A percentile compares a stretch with the other conserved stretches of the same genome.
phyloP scores from a whole-genome alignment of 345 rosid genomes.

The Eutrema japonicum region DNA sequence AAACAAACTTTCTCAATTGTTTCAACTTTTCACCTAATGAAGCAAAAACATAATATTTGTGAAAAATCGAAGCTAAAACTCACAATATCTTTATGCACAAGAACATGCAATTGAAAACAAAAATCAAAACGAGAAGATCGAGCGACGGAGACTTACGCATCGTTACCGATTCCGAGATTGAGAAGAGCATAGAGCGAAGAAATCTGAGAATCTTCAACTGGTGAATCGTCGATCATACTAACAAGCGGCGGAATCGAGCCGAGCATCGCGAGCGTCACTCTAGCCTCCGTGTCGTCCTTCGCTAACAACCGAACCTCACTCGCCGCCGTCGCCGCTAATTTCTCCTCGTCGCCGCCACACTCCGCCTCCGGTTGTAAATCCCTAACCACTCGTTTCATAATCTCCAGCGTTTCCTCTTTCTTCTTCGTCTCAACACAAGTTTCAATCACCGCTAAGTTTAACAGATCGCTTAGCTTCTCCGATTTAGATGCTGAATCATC shows the following conservation, averaged over 20 bases:
- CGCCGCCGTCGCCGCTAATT: constrained; percentile 67
- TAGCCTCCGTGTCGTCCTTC: constrained; percentile 67
- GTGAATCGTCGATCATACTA: constrained; percentile 66
- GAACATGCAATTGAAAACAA: constrained; percentile 31
- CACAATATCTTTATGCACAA: neutral
- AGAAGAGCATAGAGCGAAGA: constrained; percentile 83
- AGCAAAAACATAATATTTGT: neutral
- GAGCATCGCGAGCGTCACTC: constrained; percentile 76
- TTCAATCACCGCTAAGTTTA: constrained; percentile 68
- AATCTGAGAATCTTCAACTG: constrained; percentile 50
- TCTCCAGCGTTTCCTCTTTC: constrained; percentile 69
- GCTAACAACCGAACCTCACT: constrained; percentile 62
- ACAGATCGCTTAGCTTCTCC: constrained; percentile 79
- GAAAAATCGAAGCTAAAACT: neutral
- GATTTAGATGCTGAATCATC: constrained; percentile 41
- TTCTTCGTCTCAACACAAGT: constrained; percentile 57
- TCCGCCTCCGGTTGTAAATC: constrained; percentile 54
- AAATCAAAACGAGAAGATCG: neutral
- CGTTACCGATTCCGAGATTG: constrained; percentile 91
- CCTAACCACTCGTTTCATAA: constrained; percentile 61
- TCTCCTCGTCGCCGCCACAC: constrained; percentile 32
- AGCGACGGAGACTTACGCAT: constrained; percentile 54
- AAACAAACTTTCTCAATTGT: neutral
- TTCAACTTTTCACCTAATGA: neutral
- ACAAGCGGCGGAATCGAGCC: constrained; percentile 93